Conservation (phyloP, 495 filamentous ascomycete species). For the Cladorrhinum samala region DNA sequence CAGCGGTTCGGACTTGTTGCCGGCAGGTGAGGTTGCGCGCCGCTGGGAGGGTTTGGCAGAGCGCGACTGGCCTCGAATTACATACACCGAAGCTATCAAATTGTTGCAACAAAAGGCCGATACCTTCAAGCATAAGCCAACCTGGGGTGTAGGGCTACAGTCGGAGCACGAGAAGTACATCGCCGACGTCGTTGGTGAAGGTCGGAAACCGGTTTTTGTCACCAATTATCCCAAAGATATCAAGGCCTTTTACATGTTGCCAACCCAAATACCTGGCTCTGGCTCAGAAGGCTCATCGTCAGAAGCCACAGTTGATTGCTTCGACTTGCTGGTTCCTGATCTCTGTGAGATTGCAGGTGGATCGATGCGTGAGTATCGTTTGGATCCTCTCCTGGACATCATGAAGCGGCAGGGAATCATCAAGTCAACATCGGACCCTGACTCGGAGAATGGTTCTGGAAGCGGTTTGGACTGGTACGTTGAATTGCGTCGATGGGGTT, state of each 20-base stretch:
- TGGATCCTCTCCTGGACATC: conserved; percentile 59
- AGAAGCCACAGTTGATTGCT: conserved; percentile 76
- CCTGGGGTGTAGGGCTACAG: conserved; percentile 71
- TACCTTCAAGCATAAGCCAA: conserved; percentile 59
- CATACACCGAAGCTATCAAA: conserved; percentile 73
- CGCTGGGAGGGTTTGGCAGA: conserved; percentile 65
- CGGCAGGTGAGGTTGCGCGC: conserved; percentile 44
- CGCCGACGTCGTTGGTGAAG: conserved; percentile 61
- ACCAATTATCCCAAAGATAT: conserved; percentile 80
- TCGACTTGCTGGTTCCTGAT: conserved; percentile 88
- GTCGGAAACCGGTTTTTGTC: conserved; percentile 70
- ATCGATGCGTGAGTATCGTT: conserved; percentile 85
- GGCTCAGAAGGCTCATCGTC: conserved; percentile 12
- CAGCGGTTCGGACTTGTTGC: conserved; percentile 26
- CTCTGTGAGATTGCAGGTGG: conserved; percentile 87
- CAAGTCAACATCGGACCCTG: conserved; percentile 7
- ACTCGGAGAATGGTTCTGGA: conserved; percentile 5
- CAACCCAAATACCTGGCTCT: conserved; percentile 34
- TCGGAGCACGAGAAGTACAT: conserved; percentile 92
- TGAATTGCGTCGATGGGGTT: conserved; percentile 91
- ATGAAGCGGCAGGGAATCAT: conserved; percentile 50
- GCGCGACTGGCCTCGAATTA: conserved; percentile 71
- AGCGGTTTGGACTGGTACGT: conserved; percentile 75
- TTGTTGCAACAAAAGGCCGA: conserved; percentile 56
- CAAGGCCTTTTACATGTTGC: conserved; percentile 96